Percentiles rank a stretch among this genome's conserved stretches.
Evolutionary conservation across 176 grass and related monocot genomes (phyloP).

Genomic region (Pontederia crassipes): DNA sequence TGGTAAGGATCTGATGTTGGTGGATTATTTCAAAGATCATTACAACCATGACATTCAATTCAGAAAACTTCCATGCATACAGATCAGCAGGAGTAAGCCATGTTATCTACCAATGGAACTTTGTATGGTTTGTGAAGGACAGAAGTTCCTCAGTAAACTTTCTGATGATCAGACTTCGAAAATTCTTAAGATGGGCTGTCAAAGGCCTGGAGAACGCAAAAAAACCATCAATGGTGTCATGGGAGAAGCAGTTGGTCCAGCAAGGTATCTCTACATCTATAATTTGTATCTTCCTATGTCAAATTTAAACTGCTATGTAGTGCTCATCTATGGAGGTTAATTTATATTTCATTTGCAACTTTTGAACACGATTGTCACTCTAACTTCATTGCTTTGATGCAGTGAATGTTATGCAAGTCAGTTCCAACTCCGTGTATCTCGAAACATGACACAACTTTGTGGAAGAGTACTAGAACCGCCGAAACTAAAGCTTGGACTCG

Average conservation of each 20-base stretch:
- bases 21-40: constrained; percentile 88
- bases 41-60: constrained; percentile 97
- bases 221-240: constrained; percentile 75
- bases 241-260: constrained; percentile 33
- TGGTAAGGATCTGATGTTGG: constrained; percentile 59
- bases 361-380: constrained; percentile 3
- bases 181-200: constrained; percentile 86
- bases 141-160: constrained; percentile 90
- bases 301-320: no score
- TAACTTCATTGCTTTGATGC: constrained; percentile 29
- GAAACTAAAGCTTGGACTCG: constrained; percentile 66
- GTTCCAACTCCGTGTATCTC: constrained; percentile 68
- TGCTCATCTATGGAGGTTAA: no score
- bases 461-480: constrained; percentile 89
- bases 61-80: constrained; percentile 86
- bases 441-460: constrained; percentile 80
- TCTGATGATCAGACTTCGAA: constrained; percentile 72
- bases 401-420: constrained; percentile 58
- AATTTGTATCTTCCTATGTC: background rate
- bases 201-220: constrained; percentile 71
- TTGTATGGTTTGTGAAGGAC: constrained; percentile 78
- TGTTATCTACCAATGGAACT: constrained; percentile 96
- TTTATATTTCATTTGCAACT: no score
- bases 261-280: constrained; percentile 34
- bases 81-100: constrained; percentile 82